These are phyloP conservation scores for Taiozyma sp. DNA, from an alignment of 1,139 yeast genomes.

Conservation along the genomic window DNA sequence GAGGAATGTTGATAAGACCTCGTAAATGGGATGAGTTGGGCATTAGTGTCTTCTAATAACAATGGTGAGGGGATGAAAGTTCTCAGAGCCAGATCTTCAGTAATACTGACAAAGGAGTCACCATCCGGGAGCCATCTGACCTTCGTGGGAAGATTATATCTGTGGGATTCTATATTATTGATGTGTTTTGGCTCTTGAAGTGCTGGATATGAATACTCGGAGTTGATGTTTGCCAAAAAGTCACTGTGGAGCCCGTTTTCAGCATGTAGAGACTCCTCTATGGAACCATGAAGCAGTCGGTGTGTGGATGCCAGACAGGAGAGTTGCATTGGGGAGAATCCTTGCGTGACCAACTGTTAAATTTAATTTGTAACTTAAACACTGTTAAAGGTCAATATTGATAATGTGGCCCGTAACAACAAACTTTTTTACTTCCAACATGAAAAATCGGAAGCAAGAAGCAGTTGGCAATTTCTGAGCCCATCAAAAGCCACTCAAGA, in stretches of 20 bases:
- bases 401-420: background rate
- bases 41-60: constrained; percentile 13
- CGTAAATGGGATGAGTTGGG: constrained; percentile 21
- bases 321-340: background rate
- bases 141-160: constrained; percentile 2
- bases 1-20: constrained; percentile 20
- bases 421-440: background rate
- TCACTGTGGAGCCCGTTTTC: constrained; percentile 6
- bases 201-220: constrained; percentile 17
- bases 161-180: background rate
- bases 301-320: constrained; percentile 7
- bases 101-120: constrained; percentile 24
- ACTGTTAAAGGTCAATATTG: no score
- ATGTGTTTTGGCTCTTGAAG: constrained; percentile 7
- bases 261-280: background rate
- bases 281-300: constrained; percentile 3
- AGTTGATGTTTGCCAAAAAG: background rate
- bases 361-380: no score
- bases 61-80: constrained; percentile 27
- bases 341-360: background rate
- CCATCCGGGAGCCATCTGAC: constrained; percentile 29
- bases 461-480: background rate
- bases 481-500: background rate
- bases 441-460: background rate
- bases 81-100: constrained; percentile 27